These are phyloP conservation scores for Penicillium hesseltinei DNA, from an alignment of 2,329 filamentous ascomycete species.

Conservation along the genomic window DNA sequence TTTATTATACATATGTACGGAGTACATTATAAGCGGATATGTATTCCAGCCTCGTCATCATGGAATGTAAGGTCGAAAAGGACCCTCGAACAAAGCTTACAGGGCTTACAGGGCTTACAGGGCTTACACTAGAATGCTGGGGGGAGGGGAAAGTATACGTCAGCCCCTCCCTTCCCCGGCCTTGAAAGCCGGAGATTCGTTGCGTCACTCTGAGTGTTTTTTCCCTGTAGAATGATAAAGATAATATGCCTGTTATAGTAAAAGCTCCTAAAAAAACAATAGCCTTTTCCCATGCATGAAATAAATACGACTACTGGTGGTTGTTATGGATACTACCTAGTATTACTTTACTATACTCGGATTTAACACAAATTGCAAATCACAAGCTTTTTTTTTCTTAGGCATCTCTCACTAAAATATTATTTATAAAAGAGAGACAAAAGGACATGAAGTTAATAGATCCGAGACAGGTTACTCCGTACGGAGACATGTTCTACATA, in stretches of 20 bases:
- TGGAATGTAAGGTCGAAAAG: background rate
- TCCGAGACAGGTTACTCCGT: conserved; percentile 1
- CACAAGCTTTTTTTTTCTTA: background rate
- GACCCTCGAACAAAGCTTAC: background rate
- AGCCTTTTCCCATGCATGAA: no score
- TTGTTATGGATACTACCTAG: background rate
- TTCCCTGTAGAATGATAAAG: no score
- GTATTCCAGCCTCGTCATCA: background rate
- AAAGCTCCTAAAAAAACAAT: no score
- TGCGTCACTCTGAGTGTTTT: background rate
- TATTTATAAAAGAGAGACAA: background rate
- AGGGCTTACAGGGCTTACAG: background rate
- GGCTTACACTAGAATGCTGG: background rate
- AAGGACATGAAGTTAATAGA: background rate
- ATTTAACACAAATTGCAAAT: background rate
- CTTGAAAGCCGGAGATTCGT: conserved; percentile 1
- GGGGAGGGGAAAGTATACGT: conserved; percentile 4
- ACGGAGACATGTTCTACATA: background rate
- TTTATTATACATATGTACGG: background rate
- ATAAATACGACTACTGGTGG: no score
- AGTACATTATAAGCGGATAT: background rate
- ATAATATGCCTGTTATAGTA: no score
- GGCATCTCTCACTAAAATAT: background rate
- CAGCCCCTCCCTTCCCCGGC: background rate
- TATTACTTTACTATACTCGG: background rate